Evolutionary conservation across 2,329 filamentous ascomycete species (phyloP).

Genomic region (Ascochyta lentis): DNA sequence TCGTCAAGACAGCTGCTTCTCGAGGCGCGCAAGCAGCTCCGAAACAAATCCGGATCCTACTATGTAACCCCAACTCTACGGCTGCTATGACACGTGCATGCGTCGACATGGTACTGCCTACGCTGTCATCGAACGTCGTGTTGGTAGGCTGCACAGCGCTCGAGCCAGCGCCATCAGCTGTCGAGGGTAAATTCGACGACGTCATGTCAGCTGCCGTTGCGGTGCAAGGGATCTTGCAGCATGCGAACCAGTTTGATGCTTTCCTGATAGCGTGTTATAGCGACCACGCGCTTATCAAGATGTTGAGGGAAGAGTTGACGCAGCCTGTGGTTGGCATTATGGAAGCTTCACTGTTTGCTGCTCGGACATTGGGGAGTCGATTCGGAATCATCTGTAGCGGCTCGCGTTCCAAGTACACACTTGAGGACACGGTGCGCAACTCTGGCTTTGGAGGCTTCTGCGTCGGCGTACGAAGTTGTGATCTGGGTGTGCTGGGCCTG

Average conservation of each 20-base stretch:
- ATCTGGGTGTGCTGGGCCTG: slow-evolving; percentile 55
- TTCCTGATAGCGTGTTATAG: slow-evolving; percentile 60
- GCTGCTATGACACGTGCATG: slow-evolving; percentile 57
- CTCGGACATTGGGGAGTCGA: slow-evolving; percentile 56
- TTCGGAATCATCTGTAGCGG: slow-evolving; percentile 57
- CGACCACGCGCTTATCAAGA: slow-evolving; percentile 55
- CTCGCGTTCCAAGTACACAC: slow-evolving; percentile 49
- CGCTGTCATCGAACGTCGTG: slow-evolving; percentile 56
- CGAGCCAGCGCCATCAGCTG: slow-evolving; percentile 56
- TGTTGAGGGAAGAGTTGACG: slow-evolving; percentile 55
- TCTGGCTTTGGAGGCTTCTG: slow-evolving; percentile 54
- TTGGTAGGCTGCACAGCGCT: slow-evolving; percentile 61
- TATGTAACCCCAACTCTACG: slow-evolving; percentile 59
- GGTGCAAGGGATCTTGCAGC: slow-evolving; percentile 54
- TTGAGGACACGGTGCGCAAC: slow-evolving; percentile 49
- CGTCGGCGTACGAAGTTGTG: slow-evolving; percentile 52
- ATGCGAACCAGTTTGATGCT: slow-evolving; percentile 54
- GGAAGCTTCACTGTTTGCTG: slow-evolving; percentile 59
- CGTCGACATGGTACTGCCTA: slow-evolving; percentile 52
- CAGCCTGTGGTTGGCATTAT: slow-evolving; percentile 59
- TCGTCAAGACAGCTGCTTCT: slow-evolving; percentile 8
- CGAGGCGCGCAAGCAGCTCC: slow-evolving; percentile 9
- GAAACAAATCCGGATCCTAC: slow-evolving; percentile 50
- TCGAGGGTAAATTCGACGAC: slow-evolving; percentile 59
- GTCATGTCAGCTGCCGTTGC: slow-evolving; percentile 59